Evolutionary conservation across 768 basidiomycete genomes (phyloP), one percentile per base, ranked within the genome.

Genomic region (Butyriboletus loyo): DNA sequence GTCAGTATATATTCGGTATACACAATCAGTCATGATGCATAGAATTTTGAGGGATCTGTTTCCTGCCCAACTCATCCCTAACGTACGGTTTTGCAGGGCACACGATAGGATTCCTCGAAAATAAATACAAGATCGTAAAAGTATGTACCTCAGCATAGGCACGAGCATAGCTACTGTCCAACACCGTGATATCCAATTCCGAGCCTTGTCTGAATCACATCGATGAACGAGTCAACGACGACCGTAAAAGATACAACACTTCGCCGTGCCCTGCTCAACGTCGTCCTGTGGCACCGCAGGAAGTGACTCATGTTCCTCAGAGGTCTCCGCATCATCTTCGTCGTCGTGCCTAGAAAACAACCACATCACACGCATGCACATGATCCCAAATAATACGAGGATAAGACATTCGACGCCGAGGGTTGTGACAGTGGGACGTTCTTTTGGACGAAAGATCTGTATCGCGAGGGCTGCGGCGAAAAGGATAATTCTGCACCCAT

Each of bases 391-490:
- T 9, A 38, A 19, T 9, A 57, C 11, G 11, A 59, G 47, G 5
- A 61, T 38, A 21, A 57, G 13, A 21, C 31, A 57, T 37, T 53
- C 55, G 19, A 47, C 31, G 7, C 55, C 36, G 10, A 60, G 50
- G 7, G 51, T 36, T 25, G 27, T 9, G 6, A 41, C 17, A 17
- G 49, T 50, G 0, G 35, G 34, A 15, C 4, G 32, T 9, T 54
- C 25, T 22, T 35, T 41, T 2, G 51, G 30, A n/a, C 35, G 3
- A 17, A 62, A 62, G 4, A 61, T 57, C 11, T 61, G 50, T 13
- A 53, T 15, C 7, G 25, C 30, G 15, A 60, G 44, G 14, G 58
- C 59, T 3, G 31, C 1, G 1, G 43, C 43, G 15, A 60, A 61
- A n/a, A 61, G 37, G 1, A 11, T 17, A 11, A 57, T 60, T 15